Conservation (phyloP, 169 alveolate species). For the Eimeria necatrix region DNA sequence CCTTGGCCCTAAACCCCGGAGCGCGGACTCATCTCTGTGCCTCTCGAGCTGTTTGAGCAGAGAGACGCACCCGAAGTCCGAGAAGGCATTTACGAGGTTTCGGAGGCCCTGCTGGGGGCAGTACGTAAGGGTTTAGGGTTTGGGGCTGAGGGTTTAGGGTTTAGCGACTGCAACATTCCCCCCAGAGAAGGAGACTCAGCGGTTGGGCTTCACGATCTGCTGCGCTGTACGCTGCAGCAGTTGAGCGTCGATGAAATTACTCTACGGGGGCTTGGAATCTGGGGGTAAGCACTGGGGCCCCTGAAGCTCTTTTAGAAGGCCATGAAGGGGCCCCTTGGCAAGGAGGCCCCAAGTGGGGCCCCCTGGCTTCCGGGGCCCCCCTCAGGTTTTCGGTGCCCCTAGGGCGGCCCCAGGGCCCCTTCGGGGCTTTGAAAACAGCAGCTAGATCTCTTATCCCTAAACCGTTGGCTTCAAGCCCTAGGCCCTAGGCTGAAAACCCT, state of each 20-base stretch:
- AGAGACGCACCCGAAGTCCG: conserved; percentile 10
- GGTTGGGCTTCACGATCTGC: not conserved
- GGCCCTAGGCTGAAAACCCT: conserved; percentile 1
- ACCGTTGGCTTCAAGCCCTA: not conserved
- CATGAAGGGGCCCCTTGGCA: not conserved
- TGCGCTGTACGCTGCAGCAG: not conserved
- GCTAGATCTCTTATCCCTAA: not conserved
- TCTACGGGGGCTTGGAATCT: conserved; percentile 37
- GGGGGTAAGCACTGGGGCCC: conserved; percentile 16
- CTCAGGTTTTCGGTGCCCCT: not conserved
- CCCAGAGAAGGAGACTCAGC: no score
- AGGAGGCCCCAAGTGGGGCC: no score
- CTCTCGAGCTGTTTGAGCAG: conserved; percentile 17
- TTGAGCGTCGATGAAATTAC: conserved; percentile 19
- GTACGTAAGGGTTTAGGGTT: conserved; percentile 31
- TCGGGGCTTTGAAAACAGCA: not conserved
- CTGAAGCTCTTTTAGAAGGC: not conserved
- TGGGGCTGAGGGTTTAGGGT: conserved; percentile 37
- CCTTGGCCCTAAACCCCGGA: not conserved
- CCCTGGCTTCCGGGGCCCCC: not conserved
- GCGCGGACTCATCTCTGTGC: not conserved
- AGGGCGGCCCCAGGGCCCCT: not conserved
- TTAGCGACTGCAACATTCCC: not conserved
- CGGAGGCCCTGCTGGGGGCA: conserved; percentile 34
- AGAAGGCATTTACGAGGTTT: conserved; percentile 8